Evolutionary conservation across 192 early-diverging fungal genomes (phyloP).

Genomic region (Coemansia sp.): DNA sequence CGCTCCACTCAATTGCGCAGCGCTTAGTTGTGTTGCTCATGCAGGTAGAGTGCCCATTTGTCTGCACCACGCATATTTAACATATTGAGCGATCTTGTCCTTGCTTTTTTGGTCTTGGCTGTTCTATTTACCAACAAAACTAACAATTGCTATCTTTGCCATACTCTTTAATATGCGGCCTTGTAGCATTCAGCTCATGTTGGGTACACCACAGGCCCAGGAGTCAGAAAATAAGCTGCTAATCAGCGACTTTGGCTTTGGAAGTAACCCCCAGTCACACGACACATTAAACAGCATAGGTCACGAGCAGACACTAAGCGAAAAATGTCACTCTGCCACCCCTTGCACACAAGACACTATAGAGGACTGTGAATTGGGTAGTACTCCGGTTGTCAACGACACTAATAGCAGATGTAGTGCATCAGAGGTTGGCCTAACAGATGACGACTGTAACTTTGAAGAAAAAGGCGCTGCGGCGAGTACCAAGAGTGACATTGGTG

Average conservation of each 20-base stretch:
- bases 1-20: not conserved
- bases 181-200: not conserved
- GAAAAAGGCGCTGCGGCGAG: not conserved
- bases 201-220: not conserved
- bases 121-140: not conserved
- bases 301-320: not conserved
- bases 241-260: not conserved
- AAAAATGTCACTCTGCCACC: not conserved
- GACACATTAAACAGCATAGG: too few relatives aligned
- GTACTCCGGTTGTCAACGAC: conserved; percentile 6
- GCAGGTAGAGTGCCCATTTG: not conserved
- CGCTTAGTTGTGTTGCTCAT: not conserved
- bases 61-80: not conserved
- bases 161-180: not conserved
- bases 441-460: not conserved
- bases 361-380: not conserved
- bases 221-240: not conserved
- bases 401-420: conserved; percentile 21
- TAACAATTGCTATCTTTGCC: not conserved
- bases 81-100: not conserved
- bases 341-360: conserved; percentile 3
- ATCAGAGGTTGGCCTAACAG: conserved; percentile 15
- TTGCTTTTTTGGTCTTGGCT: not conserved
- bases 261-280: not conserved
- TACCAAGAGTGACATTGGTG: conserved; percentile 1